Evolutionary conservation across 495 filamentous ascomycete species (phyloP).

Genomic region (Immersiella caudata): DNA sequence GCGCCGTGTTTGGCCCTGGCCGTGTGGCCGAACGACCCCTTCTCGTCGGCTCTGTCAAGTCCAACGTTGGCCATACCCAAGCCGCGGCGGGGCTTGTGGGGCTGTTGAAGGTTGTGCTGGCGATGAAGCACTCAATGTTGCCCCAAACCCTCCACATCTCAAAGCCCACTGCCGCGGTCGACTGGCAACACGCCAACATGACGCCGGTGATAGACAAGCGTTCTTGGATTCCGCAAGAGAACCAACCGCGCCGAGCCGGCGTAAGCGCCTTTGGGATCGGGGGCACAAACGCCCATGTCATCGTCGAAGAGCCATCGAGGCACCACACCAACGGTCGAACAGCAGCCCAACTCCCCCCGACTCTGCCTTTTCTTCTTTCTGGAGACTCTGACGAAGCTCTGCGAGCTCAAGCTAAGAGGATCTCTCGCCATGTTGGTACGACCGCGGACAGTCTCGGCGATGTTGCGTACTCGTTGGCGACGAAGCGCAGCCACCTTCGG

Average conservation of each 20-base stretch:
- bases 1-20: slow-evolving; percentile 28
- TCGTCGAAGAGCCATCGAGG: slow-evolving; percentile 29
- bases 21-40: slow-evolving; percentile 36
- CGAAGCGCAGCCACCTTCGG: slow-evolving; percentile 29
- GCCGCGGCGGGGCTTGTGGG: slow-evolving; percentile 46
- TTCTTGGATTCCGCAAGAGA: slow-evolving; percentile 22
- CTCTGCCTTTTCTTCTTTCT: slow-evolving; percentile 30
- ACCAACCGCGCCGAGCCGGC: slow-evolving; percentile 23
- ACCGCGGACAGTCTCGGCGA: slow-evolving; percentile 21
- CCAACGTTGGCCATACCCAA: slow-evolving; percentile 53
- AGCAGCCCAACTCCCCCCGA: slow-evolving; percentile 2
- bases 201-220: slow-evolving; percentile 13
- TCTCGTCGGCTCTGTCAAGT: slow-evolving; percentile 54
- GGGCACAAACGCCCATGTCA: slow-evolving; percentile 38
- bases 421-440: slow-evolving; percentile 22
- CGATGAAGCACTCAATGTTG: slow-evolving; percentile 20
- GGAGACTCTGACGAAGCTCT: slow-evolving; percentile 25
- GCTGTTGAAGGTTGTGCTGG: slow-evolving; percentile 25
- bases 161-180: slow-evolving; percentile 26
- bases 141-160: slow-evolving; percentile 26
- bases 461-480: slow-evolving; percentile 34
- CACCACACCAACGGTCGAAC: neutral
- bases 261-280: slow-evolving; percentile 42
- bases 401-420: slow-evolving; percentile 22
- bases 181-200: slow-evolving; percentile 25